phyloP scores from a whole-genome alignment of 768 basidiomycete species.

The Phlegmacium glaucopus region DNA sequence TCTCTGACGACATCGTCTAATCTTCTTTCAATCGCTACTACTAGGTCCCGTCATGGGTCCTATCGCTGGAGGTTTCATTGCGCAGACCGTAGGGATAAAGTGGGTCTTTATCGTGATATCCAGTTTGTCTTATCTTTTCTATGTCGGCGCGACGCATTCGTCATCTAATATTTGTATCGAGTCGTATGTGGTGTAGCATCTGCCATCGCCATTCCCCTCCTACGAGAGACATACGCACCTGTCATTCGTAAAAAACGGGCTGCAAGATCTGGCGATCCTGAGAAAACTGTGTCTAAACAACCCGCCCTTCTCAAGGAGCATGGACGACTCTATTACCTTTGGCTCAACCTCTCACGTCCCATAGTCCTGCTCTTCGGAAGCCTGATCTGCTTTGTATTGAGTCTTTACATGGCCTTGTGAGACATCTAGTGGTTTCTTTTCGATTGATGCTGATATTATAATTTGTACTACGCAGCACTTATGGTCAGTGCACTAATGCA shows the following conservation, averaged over 20 bases:
- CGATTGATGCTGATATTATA: conserved; percentile 1
- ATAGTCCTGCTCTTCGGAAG: conserved; percentile 54
- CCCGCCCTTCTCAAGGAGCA: conserved; percentile 26
- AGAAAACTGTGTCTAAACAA: conserved; percentile 35
- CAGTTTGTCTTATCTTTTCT: conserved; percentile 19
- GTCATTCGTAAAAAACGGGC: conserved; percentile 53
- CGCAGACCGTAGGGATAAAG: conserved; percentile 52
- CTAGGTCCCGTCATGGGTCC: conserved; percentile 57
- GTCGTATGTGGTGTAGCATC: conserved; percentile 29
- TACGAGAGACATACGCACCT: conserved; percentile 77
- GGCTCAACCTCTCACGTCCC: conserved; percentile 60
- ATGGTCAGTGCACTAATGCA: conserved; percentile 32
- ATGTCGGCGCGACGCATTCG: neutral
- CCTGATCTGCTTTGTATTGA: conserved; percentile 68
- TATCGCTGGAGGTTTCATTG: conserved; percentile 64
- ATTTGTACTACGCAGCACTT: conserved; percentile 45
- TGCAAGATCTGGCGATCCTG: conserved; percentile 36
- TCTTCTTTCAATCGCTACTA: neutral
- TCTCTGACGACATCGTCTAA: neutral
- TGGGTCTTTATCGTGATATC: conserved; percentile 56
- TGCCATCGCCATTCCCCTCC: conserved; percentile 54
- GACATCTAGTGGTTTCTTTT: conserved; percentile 22
- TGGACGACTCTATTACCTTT: conserved; percentile 42
- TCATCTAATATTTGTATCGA: neutral
- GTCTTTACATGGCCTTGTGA: conserved; percentile 70